phyloP scores from a whole-genome alignment of 2,329 filamentous ascomycete genomes.

The Aspergillus sp. region DNA sequence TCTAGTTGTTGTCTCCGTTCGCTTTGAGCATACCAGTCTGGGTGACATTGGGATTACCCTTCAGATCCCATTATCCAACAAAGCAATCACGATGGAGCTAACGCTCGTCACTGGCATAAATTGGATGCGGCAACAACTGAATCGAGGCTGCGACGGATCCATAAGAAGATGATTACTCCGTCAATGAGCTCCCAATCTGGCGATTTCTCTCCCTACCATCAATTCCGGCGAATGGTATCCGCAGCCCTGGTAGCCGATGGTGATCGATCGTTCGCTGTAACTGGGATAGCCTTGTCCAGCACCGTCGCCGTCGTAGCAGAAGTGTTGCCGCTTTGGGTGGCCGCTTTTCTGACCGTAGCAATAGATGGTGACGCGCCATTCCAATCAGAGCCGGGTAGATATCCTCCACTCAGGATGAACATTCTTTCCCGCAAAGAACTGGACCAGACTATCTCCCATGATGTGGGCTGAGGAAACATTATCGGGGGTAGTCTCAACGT shows the following conservation, averaged over 20 bases:
- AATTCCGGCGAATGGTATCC: background rate
- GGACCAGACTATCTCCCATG: background rate
- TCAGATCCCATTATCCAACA: background rate
- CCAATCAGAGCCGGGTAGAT: background rate
- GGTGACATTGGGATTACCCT: background rate
- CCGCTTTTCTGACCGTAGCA: background rate
- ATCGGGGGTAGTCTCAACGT: background rate
- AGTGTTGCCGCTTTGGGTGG: background rate
- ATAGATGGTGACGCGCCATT: background rate
- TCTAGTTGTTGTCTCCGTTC: constrained; percentile 14
- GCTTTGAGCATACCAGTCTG: constrained; percentile 10
- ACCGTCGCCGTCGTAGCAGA: background rate
- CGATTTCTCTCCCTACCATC: background rate
- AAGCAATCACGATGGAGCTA: background rate
- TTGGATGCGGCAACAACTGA: background rate
- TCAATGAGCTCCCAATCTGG: background rate
- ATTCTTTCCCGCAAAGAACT: background rate
- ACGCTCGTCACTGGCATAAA: background rate
- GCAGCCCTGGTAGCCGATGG: background rate
- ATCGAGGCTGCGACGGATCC: background rate
- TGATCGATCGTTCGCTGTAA: background rate
- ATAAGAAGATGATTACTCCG: background rate
- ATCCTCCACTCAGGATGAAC: background rate
- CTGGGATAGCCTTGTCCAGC: background rate
- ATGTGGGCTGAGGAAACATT: background rate